Conservation (phyloP, 805 yeast genomes). For the Ogataea parapolymorpha region DNA sequence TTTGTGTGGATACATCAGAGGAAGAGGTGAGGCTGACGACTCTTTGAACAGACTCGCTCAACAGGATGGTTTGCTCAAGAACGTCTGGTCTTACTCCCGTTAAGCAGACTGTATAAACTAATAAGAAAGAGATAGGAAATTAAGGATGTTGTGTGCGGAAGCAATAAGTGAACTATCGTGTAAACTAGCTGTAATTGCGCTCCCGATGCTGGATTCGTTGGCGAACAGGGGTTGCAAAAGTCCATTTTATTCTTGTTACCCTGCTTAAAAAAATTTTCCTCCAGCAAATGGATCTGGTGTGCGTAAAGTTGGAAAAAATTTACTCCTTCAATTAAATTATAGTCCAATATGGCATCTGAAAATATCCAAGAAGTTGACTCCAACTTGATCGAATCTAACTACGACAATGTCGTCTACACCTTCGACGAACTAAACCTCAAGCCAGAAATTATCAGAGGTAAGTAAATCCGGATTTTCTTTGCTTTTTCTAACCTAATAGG, state of each 20-base stretch:
- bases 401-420: slow-evolving; percentile 80
- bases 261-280: slow-evolving; percentile 10
- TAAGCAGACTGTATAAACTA: slow-evolving; percentile 37
- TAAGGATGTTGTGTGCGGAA: neutral
- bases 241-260: slow-evolving; percentile 1
- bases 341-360: slow-evolving; percentile 49
- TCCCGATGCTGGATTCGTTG: no score
- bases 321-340: slow-evolving; percentile 9
- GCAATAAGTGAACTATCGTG: no score
- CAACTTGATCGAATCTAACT: slow-evolving; percentile 86
- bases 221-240: no score
- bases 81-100: slow-evolving; percentile 95
- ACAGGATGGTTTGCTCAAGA: slow-evolving; percentile 96
- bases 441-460: slow-evolving; percentile 66
- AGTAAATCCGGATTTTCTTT: slow-evolving; percentile 25
- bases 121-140: slow-evolving; percentile 9
- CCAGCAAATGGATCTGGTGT: slow-evolving; percentile 11
- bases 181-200: no score
- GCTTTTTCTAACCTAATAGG: slow-evolving; percentile 40
- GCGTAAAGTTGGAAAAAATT: slow-evolving; percentile 5
- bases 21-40: slow-evolving; percentile 99
- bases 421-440: slow-evolving; percentile 79
- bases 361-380: slow-evolving; percentile 72
- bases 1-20: slow-evolving; percentile 94
- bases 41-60: slow-evolving; percentile 99